Evolutionary conservation across 192 early-diverging fungal genomes (phyloP).

Genomic region (Rhizophagus prolifer): DNA sequence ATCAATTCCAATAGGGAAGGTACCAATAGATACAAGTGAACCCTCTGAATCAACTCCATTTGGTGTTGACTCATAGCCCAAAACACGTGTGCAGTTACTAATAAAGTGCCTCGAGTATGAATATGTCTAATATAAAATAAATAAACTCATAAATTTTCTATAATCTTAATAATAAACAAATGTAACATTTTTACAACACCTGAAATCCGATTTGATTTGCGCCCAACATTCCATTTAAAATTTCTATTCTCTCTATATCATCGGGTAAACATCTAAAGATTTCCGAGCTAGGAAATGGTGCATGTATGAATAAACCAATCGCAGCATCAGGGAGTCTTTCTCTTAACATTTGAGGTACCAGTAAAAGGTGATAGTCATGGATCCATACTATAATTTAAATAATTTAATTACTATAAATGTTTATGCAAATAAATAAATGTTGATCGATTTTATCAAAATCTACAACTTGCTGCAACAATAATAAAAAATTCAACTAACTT

Average conservation of each 20-base stretch:
- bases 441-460: not conserved
- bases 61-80: constrained; percentile 90
- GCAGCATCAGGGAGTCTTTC: constrained; percentile 73
- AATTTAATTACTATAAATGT: not conserved
- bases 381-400: constrained; percentile 80
- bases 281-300: constrained; percentile 94
- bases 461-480: not conserved
- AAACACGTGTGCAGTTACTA: constrained; percentile 88
- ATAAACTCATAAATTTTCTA: not conserved
- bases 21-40: constrained; percentile 74
- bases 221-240: constrained; percentile 86
- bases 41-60: constrained; percentile 83
- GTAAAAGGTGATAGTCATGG: constrained; percentile 95
- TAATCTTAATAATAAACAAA: not conserved
- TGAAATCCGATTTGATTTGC: constrained; percentile 95
- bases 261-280: constrained; percentile 88
- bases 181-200: constrained; percentile 32
- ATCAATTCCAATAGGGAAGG: constrained; percentile 99
- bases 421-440: constrained; percentile 18
- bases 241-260: constrained; percentile 67
- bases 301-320: constrained; percentile 95
- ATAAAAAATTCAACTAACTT: constrained; percentile 46
- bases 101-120: constrained; percentile 94
- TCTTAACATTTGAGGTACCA: constrained; percentile 88
- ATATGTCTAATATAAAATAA: constrained; percentile 63